A percentile compares a stretch with the other conserved stretches of the same genome.
phyloP scores from a whole-genome alignment of 257 asterid genomes.

The Coffea eugenioides region DNA sequence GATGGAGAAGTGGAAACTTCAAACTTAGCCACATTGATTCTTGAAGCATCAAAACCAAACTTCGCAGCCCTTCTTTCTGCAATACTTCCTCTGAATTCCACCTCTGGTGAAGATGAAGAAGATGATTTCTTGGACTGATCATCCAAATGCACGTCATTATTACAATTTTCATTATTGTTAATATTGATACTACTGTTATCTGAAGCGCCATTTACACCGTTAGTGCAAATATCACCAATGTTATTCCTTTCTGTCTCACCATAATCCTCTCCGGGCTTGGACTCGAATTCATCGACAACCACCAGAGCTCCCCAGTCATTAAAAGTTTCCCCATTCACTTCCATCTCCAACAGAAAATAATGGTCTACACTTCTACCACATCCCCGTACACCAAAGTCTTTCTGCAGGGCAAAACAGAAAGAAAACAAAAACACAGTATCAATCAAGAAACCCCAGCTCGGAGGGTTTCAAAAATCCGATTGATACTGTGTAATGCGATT shows the following conservation, averaged over 20 bases:
- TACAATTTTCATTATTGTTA: neutral
- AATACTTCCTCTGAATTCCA: constrained; percentile 35
- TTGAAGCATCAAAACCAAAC: constrained; percentile 53
- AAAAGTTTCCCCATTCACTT: constrained; percentile 1
- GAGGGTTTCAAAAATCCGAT: constrained; percentile 48
- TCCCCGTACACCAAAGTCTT: constrained; percentile 1
- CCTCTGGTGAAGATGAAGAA: constrained; percentile 13
- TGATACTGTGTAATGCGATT: constrained; percentile 50
- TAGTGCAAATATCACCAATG: neutral
- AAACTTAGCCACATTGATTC: constrained; percentile 21
- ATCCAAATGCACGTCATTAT: neutral
- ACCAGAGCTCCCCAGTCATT: constrained; percentile 23
- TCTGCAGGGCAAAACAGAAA: no score
- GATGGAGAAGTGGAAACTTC: neutral
- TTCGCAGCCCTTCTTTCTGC: constrained; percentile 63
- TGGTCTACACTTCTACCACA: neutral
- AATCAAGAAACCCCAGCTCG: constrained; percentile 50
- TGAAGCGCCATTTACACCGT: neutral
- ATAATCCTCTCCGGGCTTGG: neutral
- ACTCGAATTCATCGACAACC: constrained; percentile 13
- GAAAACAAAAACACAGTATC: constrained; percentile 37
- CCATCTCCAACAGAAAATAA: constrained; percentile 10
- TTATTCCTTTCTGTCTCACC: constrained; percentile 3
- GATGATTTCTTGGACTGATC: constrained; percentile 11
- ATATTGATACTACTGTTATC: neutral